Percentiles rank a stretch among this genome's conserved stretches.
Conservation (phyloP, 1,139 yeast genomes). For the Suhomyces bokatorum region DNA sequence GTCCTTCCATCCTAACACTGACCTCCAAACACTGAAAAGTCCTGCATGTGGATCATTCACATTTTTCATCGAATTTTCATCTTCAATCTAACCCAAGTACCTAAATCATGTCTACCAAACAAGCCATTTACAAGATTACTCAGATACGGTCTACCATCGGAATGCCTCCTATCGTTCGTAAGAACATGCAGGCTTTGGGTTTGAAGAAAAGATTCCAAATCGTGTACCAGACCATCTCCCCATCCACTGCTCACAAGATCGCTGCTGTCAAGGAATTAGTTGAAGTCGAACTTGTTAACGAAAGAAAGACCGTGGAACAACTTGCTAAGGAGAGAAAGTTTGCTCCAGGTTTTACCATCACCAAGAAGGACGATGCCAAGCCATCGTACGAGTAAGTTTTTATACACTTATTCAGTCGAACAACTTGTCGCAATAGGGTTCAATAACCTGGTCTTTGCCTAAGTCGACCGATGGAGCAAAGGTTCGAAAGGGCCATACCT, state of each 20-base stretch:
- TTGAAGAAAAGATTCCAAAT: conserved; percentile 72
- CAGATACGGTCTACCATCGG: conserved; percentile 85
- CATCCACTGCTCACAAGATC: conserved; percentile 82
- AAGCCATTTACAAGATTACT: conserved; percentile 57
- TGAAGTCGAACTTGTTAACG: conserved; percentile 73
- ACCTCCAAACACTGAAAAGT: too few relatives aligned
- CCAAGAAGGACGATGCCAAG: conserved; percentile 11
- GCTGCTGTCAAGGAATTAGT: conserved; percentile 85
- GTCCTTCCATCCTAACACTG: too few relatives aligned
- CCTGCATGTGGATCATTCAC: conserved; percentile 1
- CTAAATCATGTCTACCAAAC: conserved; percentile 18
- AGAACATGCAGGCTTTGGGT: conserved; percentile 72
- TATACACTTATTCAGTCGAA: neutral
- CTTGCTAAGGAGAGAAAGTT: conserved; percentile 59
- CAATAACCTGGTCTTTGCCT: too few relatives aligned
- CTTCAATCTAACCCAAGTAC: neutral
- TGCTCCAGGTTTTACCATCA: conserved; percentile 50
- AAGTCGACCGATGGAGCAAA: neutral
- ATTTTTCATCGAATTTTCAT: conserved; percentile 8
- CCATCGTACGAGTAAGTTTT: conserved; percentile 4
- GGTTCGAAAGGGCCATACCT: neutral
- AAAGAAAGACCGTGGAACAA: conserved; percentile 48
- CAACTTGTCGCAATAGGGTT: too few relatives aligned
- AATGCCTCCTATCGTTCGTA: conserved; percentile 66
- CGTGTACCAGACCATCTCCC: conserved; percentile 71